Base-by-base conservation (phyloP, 495 filamentous ascomycete genomes). In the Penicillium bovifimosum region DNA sequence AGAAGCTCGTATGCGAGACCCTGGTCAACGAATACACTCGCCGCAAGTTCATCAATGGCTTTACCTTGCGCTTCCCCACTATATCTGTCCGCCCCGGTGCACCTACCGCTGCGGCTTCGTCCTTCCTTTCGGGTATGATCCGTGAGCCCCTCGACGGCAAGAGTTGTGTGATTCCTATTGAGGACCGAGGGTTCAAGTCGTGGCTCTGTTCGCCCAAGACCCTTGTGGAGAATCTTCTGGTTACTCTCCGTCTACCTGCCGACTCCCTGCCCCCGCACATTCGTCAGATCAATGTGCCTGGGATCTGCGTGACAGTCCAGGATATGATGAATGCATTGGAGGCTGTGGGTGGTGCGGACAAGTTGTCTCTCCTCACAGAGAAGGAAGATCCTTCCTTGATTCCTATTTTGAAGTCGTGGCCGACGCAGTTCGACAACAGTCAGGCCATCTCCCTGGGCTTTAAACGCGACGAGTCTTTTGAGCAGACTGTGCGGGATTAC, bases 11-110 rank as follows among this genome's bases (percentile, higher is more conserved):
- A 57, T 82, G 78, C 61, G 87, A 91, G 70, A 75, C 77, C 2
- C 74, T 87, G 18, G 68, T 91, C 53, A 89, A 87, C 63, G 86
- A 90, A 50, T 81, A 85, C 62, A 81, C 81, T 17, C 80, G 87
- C 9, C 78, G 81, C 41, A 79, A 80, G 1, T 81, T 80, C 58
- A 75, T 91, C 52, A 80, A 82, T 26, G 86, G 77, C 0, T 80
- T 86, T 39, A 75, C 72, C 5, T 72, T 86, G 28, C 83, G 87
- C 0, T 86, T 91, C 52, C 87, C 87, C 0, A 88, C 86, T 0
- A 82, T 91, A 42, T 78, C 76, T 0, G 83, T 91, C 5, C 76
- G 87, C 0, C 84, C 86, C 0, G 87, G 87, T 5, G 77, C 75
- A 26, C 87, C 87, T 0, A 85, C 83, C 1, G 79, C 73, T 2